Percentiles rank a stretch among this genome's conserved stretches.
Evolutionary conservation across 768 basidiomycete genomes (phyloP).

Genomic region (Crassisporium funariophilum): DNA sequence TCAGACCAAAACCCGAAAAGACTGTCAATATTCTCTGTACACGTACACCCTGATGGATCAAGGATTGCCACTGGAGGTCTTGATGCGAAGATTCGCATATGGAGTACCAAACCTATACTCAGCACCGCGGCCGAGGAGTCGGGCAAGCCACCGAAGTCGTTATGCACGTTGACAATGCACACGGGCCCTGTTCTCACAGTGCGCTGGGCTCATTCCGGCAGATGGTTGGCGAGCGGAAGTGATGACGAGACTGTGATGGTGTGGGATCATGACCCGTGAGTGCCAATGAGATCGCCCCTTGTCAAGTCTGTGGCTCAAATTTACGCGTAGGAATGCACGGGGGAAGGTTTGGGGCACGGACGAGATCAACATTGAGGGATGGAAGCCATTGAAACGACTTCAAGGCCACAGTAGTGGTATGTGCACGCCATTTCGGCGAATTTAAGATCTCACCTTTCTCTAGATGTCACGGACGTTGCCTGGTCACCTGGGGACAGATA

Average conservation of each 20-base stretch:
- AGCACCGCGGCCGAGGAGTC: conserved; percentile 66
- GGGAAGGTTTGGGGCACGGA: conserved; percentile 94
- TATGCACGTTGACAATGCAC: conserved; percentile 93
- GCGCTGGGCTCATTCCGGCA: conserved; percentile 91
- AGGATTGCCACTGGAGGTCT: conserved; percentile 97
- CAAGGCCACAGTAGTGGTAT: conserved; percentile 94
- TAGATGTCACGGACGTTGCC: conserved; percentile 93
- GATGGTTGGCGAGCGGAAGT: conserved; percentile 94
- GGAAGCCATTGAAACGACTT: conserved; percentile 91
- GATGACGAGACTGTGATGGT: conserved; percentile 96
- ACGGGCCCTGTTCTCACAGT: conserved; percentile 91
- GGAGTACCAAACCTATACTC: conserved; percentile 96
- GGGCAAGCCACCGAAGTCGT: conserved; percentile 76
- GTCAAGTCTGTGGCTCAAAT: conserved; percentile 5
- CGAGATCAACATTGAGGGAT: conserved; percentile 95
- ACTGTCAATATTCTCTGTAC: conserved; percentile 87
- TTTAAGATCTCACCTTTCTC: conserved; percentile 3
- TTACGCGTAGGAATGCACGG: conserved; percentile 60
- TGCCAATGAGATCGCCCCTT: conserved; percentile 19
- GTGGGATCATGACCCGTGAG: conserved; percentile 96
- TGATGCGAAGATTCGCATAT: conserved; percentile 95
- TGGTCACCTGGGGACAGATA: conserved; percentile 94
- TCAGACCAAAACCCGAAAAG: conserved; percentile 63
- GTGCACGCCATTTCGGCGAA: conserved; percentile 21
- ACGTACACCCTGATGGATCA: conserved; percentile 94